These are phyloP conservation scores for Claviceps africana DNA, from an alignment of 2,329 filamentous ascomycete genomes.

Conservation along the genomic window DNA sequence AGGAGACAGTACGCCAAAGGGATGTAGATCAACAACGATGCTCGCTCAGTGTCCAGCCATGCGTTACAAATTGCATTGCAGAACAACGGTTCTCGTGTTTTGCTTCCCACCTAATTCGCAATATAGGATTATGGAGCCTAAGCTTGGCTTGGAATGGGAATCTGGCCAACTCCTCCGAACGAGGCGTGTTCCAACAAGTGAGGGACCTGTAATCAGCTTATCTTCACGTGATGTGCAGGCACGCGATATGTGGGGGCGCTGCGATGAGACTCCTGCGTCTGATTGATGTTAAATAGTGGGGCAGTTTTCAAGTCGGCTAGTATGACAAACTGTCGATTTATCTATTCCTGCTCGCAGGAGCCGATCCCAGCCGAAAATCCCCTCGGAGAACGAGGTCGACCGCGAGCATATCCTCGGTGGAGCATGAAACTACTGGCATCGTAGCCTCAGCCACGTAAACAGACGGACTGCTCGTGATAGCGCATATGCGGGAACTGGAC, in stretches of 20 bases:
- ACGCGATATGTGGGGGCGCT: too few relatives aligned
- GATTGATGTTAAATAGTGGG: background rate
- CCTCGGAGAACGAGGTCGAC: constrained; percentile 2
- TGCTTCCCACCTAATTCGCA: background rate
- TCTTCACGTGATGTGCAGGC: background rate
- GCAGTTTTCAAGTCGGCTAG: background rate
- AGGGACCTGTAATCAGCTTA: background rate
- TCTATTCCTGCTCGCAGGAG: background rate
- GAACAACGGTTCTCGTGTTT: background rate
- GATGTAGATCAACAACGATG: background rate
- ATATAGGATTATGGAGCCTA: background rate
- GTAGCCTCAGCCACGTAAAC: background rate
- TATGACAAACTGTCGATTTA: background rate
- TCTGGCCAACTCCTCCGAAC: background rate
- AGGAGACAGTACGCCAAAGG: background rate
- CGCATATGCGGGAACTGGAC: background rate
- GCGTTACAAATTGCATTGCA: background rate
- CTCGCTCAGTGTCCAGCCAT: background rate
- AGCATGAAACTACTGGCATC: background rate
- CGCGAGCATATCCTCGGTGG: background rate
- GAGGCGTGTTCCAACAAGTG: background rate
- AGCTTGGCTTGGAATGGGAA: background rate
- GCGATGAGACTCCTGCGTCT: background rate
- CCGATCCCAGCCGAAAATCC: constrained; percentile 7
- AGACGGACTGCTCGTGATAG: background rate